These are phyloP conservation scores for Metschnikowia picachoensis DNA, from an alignment of 805 yeast genomes.

Conservation along the genomic window DNA sequence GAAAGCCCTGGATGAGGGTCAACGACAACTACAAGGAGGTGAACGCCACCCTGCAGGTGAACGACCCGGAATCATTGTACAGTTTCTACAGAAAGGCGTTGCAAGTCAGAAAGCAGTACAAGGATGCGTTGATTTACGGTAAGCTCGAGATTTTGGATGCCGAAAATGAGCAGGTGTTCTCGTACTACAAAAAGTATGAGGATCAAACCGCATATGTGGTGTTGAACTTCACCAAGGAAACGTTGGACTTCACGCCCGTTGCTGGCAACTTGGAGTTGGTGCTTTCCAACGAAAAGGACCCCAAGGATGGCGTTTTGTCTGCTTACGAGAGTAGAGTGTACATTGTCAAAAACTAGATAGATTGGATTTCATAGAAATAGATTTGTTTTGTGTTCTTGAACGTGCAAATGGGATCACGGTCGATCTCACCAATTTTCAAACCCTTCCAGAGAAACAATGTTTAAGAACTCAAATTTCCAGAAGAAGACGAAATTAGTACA, in stretches of 20 bases:
- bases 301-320: conserved; percentile 24
- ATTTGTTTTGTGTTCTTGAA: background rate
- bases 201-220: conserved; percentile 24
- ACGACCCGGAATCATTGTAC: conserved; percentile 44
- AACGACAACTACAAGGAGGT: conserved; percentile 47
- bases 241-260: conserved; percentile 26
- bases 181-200: conserved; percentile 36
- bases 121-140: conserved; percentile 46
- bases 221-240: conserved; percentile 22
- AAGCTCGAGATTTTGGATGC: conserved; percentile 41
- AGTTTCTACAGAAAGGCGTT: conserved; percentile 45
- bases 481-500: too few relatives aligned
- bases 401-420: too few relatives aligned
- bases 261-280: conserved; percentile 29
- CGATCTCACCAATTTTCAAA: too few relatives aligned
- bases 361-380: background rate
- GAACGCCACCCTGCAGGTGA: conserved; percentile 44
- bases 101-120: conserved; percentile 40
- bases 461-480: too few relatives aligned
- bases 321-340: conserved; percentile 48
- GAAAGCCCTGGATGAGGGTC: conserved; percentile 51
- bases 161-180: conserved; percentile 38
- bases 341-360: conserved; percentile 15
- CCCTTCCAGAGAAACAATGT: too few relatives aligned
- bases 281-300: conserved; percentile 27